phyloP scores from a whole-genome alignment of 2,329 filamentous ascomycete species.

The Botrytis fabae region DNA sequence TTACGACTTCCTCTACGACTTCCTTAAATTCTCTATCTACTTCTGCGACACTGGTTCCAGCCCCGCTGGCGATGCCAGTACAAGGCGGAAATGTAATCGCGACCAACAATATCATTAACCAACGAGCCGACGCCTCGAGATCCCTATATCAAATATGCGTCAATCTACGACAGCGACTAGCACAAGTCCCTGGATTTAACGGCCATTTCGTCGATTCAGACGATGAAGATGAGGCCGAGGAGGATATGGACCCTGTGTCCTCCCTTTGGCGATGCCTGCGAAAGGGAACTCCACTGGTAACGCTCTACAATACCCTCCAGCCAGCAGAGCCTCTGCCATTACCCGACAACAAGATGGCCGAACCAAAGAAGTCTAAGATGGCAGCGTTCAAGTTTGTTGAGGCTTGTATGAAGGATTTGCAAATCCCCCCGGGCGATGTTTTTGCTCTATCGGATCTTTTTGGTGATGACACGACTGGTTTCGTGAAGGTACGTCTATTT shows the following conservation, averaged over 20 bases:
- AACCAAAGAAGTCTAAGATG: constrained; percentile 78
- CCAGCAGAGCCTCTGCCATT: constrained; percentile 64
- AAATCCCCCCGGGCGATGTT: constrained; percentile 76
- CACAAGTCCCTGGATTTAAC: constrained; percentile 81
- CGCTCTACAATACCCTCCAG: constrained; percentile 83
- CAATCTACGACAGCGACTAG: constrained; percentile 75
- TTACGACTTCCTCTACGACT: constrained; percentile 43
- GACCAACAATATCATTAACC: constrained; percentile 94
- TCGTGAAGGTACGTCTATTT: constrained; percentile 71
- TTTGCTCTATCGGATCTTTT: constrained; percentile 92
- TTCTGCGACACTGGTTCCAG: constrained; percentile 41
- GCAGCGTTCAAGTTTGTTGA: constrained; percentile 92
- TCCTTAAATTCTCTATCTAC: constrained; percentile 40
- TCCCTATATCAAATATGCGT: constrained; percentile 96
- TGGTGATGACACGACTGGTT: constrained; percentile 92
- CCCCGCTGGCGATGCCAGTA: constrained; percentile 39
- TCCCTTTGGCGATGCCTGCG: constrained; percentile 87
- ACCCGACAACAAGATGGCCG: constrained; percentile 63
- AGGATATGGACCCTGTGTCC: constrained; percentile 78
- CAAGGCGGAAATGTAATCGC: constrained; percentile 68
- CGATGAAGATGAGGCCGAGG: constrained; percentile 64
- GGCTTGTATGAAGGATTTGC: constrained; percentile 77
- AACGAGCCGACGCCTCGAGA: constrained; percentile 84
- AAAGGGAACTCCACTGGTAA: constrained; percentile 78
- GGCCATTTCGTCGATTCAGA: constrained; percentile 71